Conservation (phyloP, 345 rosid species). For the Crucihimalaya himalaica region DNA sequence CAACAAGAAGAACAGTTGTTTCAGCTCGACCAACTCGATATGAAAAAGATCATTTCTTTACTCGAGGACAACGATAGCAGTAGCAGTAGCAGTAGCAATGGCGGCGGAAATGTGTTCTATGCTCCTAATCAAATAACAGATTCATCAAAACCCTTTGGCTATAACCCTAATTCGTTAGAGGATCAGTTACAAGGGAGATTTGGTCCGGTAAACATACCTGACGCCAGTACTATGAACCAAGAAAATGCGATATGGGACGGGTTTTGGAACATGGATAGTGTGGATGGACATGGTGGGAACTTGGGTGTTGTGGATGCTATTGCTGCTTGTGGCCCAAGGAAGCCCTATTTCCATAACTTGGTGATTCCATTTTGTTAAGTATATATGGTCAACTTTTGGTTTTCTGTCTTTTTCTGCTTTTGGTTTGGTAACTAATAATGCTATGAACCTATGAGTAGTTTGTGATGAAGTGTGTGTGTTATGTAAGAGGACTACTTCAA, state of each 20-base stretch:
- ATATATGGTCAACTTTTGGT: not conserved
- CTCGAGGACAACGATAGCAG: conserved; percentile 48
- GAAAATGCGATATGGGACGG: conserved; percentile 66
- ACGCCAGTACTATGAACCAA: conserved; percentile 23
- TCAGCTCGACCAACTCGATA: conserved; percentile 54
- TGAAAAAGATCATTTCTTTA: conserved; percentile 54
- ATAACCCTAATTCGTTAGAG: conserved; percentile 34
- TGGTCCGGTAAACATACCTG: not conserved
- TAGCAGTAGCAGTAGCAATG: conserved; percentile 12
- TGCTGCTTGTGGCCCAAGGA: conserved; percentile 39
- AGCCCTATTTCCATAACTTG: conserved; percentile 44
- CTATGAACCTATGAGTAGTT: not conserved
- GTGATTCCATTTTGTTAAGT: conserved; percentile 50
- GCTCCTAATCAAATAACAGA: conserved; percentile 42
- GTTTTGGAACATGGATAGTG: conserved; percentile 57
- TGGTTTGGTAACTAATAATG: not conserved
- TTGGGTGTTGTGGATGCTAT: conserved; percentile 23
- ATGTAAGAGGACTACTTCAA: not conserved
- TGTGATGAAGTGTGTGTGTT: not conserved
- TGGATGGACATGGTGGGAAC: conserved; percentile 46
- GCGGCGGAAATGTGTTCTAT: conserved; percentile 19
- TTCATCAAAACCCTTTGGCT: conserved; percentile 29
- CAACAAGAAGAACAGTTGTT: conserved; percentile 44
- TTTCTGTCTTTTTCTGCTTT: not conserved
- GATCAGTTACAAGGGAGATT: conserved; percentile 39